Percentiles rank a stretch among this genome's conserved stretches.
Conservation (phyloP, 768 basidiomycete genomes). For the Trametes cubensis region DNA sequence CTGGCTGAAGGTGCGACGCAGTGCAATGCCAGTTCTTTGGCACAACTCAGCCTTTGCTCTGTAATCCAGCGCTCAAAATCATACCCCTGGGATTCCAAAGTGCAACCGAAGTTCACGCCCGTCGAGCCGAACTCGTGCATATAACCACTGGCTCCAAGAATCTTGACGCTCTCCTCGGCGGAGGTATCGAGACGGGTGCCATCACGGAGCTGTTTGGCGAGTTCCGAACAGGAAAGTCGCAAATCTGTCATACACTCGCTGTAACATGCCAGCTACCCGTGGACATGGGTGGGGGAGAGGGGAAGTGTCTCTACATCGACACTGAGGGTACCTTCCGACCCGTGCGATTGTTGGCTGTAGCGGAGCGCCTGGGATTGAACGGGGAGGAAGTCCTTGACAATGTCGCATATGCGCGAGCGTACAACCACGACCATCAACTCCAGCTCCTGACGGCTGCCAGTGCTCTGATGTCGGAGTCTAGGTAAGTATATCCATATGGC, state of each 20-base stretch:
- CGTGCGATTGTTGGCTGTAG: constrained; percentile 89
- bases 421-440: constrained; percentile 97
- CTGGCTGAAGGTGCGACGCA: constrained; percentile 74
- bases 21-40: neutral
- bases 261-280: constrained; percentile 98
- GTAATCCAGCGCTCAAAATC: constrained; percentile 82
- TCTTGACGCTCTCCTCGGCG: constrained; percentile 92
- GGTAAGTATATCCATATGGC: constrained; percentile 51
- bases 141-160: constrained; percentile 98
- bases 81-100: constrained; percentile 98
- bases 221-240: constrained; percentile 97
- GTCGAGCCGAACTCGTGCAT: constrained; percentile 91
- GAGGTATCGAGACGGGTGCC: constrained; percentile 97
- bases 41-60: neutral
- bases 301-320: constrained; percentile 98
- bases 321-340: constrained; percentile 99
- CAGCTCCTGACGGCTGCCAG: constrained; percentile 88
- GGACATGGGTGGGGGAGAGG: constrained; percentile 98
- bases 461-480: constrained; percentile 98
- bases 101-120: constrained; percentile 95
- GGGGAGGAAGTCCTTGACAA: constrained; percentile 99
- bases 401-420: constrained; percentile 96
- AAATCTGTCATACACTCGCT: constrained; percentile 96
- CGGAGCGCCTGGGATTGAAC: constrained; percentile 94
- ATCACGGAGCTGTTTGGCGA: constrained; percentile 99